Evolutionary conservation across 768 basidiomycete species (phyloP).

Genomic region (Daedaleopsis sinensis): DNA sequence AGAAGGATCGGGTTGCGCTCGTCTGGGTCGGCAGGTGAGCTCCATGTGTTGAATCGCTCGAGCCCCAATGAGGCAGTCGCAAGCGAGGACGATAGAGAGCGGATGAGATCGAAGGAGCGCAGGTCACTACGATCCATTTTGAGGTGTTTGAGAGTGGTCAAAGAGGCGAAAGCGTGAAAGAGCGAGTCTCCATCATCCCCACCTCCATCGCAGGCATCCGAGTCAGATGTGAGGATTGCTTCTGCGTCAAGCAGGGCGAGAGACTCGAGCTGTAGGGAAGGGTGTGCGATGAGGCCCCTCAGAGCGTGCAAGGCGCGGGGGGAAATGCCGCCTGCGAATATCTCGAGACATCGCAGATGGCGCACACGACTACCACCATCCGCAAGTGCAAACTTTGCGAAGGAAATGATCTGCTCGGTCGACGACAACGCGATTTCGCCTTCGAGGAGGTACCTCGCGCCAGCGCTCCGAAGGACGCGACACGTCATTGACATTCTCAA

Average conservation of each 20-base stretch:
- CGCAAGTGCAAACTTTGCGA: conserved; percentile 4
- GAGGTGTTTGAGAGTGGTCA: conserved; percentile 9
- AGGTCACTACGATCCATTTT: background rate
- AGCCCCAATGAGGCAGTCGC: background rate
- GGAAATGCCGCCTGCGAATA: conserved; percentile 7
- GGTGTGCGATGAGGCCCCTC: background rate
- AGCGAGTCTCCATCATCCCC: background rate
- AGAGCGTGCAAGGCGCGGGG: background rate
- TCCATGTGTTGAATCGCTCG: background rate
- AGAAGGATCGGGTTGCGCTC: conserved; percentile 11
- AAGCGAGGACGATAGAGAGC: background rate
- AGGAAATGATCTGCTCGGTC: background rate
- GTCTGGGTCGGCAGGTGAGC: background rate
- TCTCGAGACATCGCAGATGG: conserved; percentile 2
- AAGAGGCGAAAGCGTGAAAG: background rate
- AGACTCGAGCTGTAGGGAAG: background rate
- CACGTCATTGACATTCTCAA: conserved; percentile 8
- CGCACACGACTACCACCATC: background rate
- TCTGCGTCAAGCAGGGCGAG: conserved; percentile 7
- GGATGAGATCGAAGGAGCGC: background rate
- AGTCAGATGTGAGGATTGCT: background rate
- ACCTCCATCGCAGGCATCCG: background rate
- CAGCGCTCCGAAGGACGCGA: background rate
- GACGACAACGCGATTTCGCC: background rate
- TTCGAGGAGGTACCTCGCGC: conserved; percentile 5